Base-by-base conservation (phyloP, 805 yeast species). In the Candida dendrica region DNA sequence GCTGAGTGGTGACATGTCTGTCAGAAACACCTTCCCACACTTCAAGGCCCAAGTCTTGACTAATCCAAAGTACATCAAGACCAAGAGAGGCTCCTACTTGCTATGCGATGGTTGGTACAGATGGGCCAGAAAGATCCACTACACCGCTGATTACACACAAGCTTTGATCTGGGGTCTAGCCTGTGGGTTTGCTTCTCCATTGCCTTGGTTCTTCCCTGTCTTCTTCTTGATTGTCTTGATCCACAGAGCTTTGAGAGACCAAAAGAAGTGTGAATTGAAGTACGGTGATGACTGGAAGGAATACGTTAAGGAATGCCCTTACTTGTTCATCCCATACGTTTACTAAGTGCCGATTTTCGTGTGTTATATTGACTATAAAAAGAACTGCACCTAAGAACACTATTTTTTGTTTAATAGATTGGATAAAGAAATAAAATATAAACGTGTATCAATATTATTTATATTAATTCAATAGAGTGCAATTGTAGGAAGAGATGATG, bases 141-240 rank as follows among this genome's bases (percentile, higher is more conserved):
- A 93, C 72, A 89, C 97, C 31, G 96, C 95, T 18, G 98, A 93
- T 63, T 88, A 81, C 74, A 69, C 75, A 38, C 96, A 89, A 69
- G 76, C 95, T 39, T 69, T 86, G 53, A 74, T 93, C 37, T 93
- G 98, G 98, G 95, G 91, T 5, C 72, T 93, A 47, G 75, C 81
- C 47, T 88, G 96, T 64, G 98, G 98, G 1, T 80, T 82, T 63
- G 72, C 71, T 27, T 85, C 96, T 3, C 85, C 90, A 39, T 79
- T 91, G 71, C 96, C 97, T 36, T 93, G 95, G 91, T 93, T 93
- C 66, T 91, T 84, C 79, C 97, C 98, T 4, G 68, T 71, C 18
- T 93, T 93, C 70, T 93, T 88, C 79, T 77, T 89, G 47, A 66
- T 82, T 52, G 96, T 89, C 47, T 77, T 93, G 60, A 64, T 81